Evolutionary conservation across 1,139 yeast species (phyloP), one percentile per base, ranked within the genome.

Genomic region (Saccharomycopsis hybrid): DNA sequence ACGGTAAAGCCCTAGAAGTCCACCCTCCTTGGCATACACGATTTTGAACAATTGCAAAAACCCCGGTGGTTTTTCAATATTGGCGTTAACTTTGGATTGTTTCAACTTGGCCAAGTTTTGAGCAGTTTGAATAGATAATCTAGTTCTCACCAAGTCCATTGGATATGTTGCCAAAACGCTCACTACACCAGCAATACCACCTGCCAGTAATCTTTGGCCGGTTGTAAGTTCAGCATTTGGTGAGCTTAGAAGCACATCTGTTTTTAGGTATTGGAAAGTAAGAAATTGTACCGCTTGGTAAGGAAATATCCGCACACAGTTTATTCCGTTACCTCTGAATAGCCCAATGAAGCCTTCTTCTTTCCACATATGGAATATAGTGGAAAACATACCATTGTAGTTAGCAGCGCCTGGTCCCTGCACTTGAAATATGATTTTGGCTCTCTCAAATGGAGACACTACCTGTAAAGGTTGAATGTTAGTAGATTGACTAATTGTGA

Each of bases 281-380:
- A 89, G 79, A 66, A 88, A 92, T 67, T 92, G 98, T 8, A 90
- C 95, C 0, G 98, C 97, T 56, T 94, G 82, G 64, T 92, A 92
- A 0, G 98, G 98, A 56, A 92, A 79, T 35, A 92, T 87, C 51
- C 98, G 72, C 2, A 92, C 67, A 69, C 97, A 90, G 65, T 92
- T 92, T 54, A 88, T 72, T 0, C 90, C 85, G 65, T 92, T 92
- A 1, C 98, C 98, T 47, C 97, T 71, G 66, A 88, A 86, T 59
- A 86, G 72, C 0, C 98, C 55, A 97, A 53, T 72, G 75, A 87
- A 76, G 7, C 97, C 97, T 70, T 92, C 98, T 54, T 89, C 97
- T 48, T 68, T 69, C 75, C 89, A 90, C 78, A 92, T 86, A 58
- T 83, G 82, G 54, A 69, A 64, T 4, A 92, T 78, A 0, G 97